A percentile compares a stretch with the other conserved stretches of the same genome.
These are phyloP conservation scores for Aspergillus affinis DNA, from an alignment of 495 filamentous ascomycete genomes.

Conservation along the genomic window DNA sequence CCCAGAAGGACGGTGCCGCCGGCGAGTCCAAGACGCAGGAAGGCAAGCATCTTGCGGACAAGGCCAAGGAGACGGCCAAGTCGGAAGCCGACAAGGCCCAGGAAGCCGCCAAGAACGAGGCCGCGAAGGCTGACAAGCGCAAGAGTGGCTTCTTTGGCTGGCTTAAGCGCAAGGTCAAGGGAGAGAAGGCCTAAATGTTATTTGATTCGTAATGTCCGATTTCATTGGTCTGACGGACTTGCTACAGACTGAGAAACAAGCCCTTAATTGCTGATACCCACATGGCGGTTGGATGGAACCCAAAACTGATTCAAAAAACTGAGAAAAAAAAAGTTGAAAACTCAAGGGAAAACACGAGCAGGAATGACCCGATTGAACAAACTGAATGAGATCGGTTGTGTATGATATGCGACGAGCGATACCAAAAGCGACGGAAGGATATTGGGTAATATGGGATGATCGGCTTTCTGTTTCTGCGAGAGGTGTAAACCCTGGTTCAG, in stretches of 20 bases:
- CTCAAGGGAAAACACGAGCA: constrained; percentile 5
- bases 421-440: constrained; percentile 4
- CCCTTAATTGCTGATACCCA: constrained; percentile 26
- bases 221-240: constrained; percentile 9
- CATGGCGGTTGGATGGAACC: constrained; percentile 13
- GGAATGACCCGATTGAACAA: constrained; percentile 6
- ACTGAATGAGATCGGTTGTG: constrained; percentile 14
- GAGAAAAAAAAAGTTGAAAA: constrained; percentile 6
- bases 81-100: constrained; percentile 15
- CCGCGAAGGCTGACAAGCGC: constrained; percentile 23
- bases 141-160: constrained; percentile 29
- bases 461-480: constrained; percentile 13
- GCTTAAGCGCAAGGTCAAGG: constrained; percentile 35
- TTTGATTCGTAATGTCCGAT: constrained; percentile 10
- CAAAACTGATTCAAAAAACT: constrained; percentile 6
- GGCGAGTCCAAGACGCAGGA: constrained; percentile 15
- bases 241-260: constrained; percentile 15
- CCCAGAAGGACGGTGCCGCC: constrained; percentile 8
- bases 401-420: constrained; percentile 10
- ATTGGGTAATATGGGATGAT: constrained; percentile 1
- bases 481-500: neutral
- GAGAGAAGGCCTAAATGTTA: constrained; percentile 14
- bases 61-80: constrained; percentile 15
- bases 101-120: constrained; percentile 15
- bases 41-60: constrained; percentile 12